These are phyloP conservation scores for Metschnikowia matae DNA, from an alignment of 805 yeast species.

Conservation along the genomic window DNA sequence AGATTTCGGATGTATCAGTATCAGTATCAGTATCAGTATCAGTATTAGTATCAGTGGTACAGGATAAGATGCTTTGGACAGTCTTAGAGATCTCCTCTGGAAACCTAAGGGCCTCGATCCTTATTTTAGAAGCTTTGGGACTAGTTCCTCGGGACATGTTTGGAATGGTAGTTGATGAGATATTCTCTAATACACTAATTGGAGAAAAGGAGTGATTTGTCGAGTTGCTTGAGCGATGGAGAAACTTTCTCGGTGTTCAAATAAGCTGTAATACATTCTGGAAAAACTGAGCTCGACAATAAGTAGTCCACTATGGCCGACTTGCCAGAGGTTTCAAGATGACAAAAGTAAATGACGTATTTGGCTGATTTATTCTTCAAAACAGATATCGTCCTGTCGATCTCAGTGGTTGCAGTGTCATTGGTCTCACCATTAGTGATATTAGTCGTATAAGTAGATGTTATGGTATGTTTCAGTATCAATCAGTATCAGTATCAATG, in stretches of 20 bases:
- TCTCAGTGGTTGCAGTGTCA: conserved; percentile 22
- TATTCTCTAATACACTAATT: background rate
- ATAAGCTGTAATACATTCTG: conserved; percentile 1
- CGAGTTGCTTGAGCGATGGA: background rate
- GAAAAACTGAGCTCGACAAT: conserved; percentile 4
- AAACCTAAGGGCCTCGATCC: background rate
- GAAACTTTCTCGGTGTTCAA: conserved; percentile 11
- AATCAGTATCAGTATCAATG: too few relatives aligned
- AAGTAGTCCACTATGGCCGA: conserved; percentile 28
- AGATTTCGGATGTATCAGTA: too few relatives aligned
- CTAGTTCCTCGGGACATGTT: background rate
- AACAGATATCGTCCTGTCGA: conserved; percentile 45
- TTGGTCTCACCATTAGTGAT: too few relatives aligned
- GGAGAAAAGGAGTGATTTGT: background rate
- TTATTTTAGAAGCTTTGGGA: background rate
- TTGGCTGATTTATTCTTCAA: conserved; percentile 46
- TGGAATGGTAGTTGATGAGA: background rate
- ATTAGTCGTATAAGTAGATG: too few relatives aligned
- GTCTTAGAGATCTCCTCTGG: background rate
- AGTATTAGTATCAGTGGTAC: too few relatives aligned
- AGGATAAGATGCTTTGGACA: conserved; percentile 8
- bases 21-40: too few relatives aligned
- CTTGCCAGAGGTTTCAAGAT: conserved; percentile 37
- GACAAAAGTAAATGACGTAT: conserved; percentile 38
- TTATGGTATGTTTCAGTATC: too few relatives aligned